Evolutionary conservation across 2,329 filamentous ascomycete genomes (phyloP).

Genomic region (Sporothrix phasma): DNA sequence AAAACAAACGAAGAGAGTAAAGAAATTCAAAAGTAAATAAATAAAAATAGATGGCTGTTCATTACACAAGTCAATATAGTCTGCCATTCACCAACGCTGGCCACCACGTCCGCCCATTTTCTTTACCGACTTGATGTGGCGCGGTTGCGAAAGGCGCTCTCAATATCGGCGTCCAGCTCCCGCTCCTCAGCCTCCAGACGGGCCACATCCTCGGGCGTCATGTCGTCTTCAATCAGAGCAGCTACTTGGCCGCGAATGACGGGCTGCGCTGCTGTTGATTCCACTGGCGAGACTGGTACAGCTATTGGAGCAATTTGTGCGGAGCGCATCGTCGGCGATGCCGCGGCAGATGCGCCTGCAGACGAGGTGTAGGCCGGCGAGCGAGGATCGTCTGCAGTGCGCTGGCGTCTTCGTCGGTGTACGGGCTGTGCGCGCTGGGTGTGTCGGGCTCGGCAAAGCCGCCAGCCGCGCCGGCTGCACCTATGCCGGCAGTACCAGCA

Average conservation of each 20-base stretch:
- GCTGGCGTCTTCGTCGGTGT: constrained; percentile 31
- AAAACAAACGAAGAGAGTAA: neutral
- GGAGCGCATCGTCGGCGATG: neutral
- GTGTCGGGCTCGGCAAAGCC: neutral
- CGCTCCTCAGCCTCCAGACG: constrained; percentile 48
- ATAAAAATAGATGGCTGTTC: neutral
- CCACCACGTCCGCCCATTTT: neutral
- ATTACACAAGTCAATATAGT: neutral
- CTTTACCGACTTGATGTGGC: neutral
- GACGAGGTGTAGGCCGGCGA: neutral
- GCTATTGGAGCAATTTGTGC: neutral
- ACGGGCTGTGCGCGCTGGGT: constrained; percentile 32
- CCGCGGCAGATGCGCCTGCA: neutral
- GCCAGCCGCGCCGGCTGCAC: constrained; percentile 22
- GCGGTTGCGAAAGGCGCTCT: constrained; percentile 27
- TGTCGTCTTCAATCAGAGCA: constrained; percentile 46
- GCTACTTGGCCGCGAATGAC: constrained; percentile 15
- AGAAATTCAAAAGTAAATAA: neutral
- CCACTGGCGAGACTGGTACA: neutral
- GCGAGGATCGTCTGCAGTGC: neutral
- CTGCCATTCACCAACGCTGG: neutral
- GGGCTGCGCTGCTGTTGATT: neutral
- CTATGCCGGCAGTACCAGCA: constrained; percentile 19
- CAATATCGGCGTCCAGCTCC: constrained; percentile 47
- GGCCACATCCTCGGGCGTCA: constrained; percentile 47